Conservation (phyloP, 2,329 filamentous ascomycete genomes). For the Aspergillus sojae region DNA sequence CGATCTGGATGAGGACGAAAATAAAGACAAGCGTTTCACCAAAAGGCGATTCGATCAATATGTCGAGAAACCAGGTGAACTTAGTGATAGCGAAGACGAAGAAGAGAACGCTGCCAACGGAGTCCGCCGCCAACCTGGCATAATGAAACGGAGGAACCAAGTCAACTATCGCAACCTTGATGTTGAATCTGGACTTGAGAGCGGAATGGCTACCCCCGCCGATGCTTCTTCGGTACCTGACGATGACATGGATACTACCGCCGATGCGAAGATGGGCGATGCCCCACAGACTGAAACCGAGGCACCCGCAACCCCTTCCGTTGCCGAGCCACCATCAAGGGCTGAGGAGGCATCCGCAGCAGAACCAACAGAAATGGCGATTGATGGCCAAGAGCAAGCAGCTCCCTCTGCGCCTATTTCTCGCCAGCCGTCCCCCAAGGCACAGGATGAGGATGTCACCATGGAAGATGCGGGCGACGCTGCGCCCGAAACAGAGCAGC, state of each 20-base stretch:
- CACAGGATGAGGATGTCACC: constrained; percentile 39
- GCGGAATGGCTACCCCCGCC: constrained; percentile 51
- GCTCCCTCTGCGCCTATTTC: constrained; percentile 32
- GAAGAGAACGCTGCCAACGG: constrained; percentile 73
- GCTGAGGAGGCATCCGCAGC: constrained; percentile 35
- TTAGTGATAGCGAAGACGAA: constrained; percentile 88
- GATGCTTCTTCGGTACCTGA: constrained; percentile 48
- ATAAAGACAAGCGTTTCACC: constrained; percentile 80
- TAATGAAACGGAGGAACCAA: constrained; percentile 58
- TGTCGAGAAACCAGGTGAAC: constrained; percentile 74
- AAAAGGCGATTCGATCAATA: constrained; percentile 81
- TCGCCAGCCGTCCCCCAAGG: constrained; percentile 31
- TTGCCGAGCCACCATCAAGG: constrained; percentile 33
- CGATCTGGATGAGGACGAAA: constrained; percentile 79
- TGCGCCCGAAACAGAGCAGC: constrained; percentile 22
- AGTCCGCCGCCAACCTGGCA: constrained; percentile 59
- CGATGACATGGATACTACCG: constrained; percentile 41
- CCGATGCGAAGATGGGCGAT: constrained; percentile 47
- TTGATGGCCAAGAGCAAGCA: constrained; percentile 34
- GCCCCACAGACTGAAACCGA: constrained; percentile 40
- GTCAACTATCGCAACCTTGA: constrained; percentile 64
- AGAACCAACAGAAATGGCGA: constrained; percentile 35
- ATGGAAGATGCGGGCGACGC: constrained; percentile 42
- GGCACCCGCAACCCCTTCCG: constrained; percentile 32
- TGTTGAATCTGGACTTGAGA: constrained; percentile 57